Evolutionary conservation across 805 yeast genomes (phyloP), one percentile per base, ranked within the genome.

Genomic region (Lachancea lanzarotensis): DNA sequence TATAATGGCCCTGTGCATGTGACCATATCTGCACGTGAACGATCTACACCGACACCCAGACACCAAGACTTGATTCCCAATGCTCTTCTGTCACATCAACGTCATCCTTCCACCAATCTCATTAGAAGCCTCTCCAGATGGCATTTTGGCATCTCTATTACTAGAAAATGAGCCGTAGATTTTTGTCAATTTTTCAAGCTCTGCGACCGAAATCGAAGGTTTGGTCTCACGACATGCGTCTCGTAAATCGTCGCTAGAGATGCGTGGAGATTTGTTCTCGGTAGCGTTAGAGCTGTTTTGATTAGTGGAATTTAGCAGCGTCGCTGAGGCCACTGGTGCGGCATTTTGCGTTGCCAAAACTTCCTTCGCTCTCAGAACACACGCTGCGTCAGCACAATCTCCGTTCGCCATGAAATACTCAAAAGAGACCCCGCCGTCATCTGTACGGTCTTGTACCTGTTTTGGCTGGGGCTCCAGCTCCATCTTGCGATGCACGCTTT

Each of bases 101-200:
- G 95, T 84, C 9, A 85, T 75, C 47, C 97, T 72, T 3, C 89
- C 95, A 1, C 97, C 97, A 15, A 89, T 74, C 38, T 84, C 90
- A 34, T 71, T 78, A 56, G 93, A 78, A 3, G 91, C 79, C 29
- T 80, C 74, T 0, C 96, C 97, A 51, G 79, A 81, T 1, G 95
- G 95, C 87, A 91, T 79, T 46, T 82, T 81, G 0, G 96, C 96
- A 45, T 84, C 90, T 37, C 97, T 67, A 13, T 79, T 88, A 34
- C 80, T 74, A 4, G 82, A 76, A 57, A 91, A 93, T 57, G 82
- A 81, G 17, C 69, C 59, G 59, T 91, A 91, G 29, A 91, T 82
- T 0, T 60, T 65, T 19, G 69, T 62, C 40, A 91, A 72, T 55
- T 88, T 85, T 7, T 53, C 52, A 48, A 75, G 73, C 56, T 91